Evolutionary conservation across 1,284 basidiomycete genomes (phyloP), one percentile per base, ranked within the genome.

Genomic region (Ganoderma lingzhi): DNA sequence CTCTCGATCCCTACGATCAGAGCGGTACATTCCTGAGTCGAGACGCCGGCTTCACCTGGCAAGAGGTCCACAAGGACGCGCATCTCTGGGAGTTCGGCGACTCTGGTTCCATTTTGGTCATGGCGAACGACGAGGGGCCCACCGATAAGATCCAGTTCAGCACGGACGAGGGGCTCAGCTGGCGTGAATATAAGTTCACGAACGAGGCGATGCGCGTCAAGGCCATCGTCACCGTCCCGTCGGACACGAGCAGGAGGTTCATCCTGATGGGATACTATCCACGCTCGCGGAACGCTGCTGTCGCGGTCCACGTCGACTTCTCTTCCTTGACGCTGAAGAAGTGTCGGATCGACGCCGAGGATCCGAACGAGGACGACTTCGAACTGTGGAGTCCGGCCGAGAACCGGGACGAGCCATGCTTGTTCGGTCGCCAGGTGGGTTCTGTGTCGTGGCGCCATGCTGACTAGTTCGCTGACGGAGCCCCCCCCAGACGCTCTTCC

Each of bases 61-160:
- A 98, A 78, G 97, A 99, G 82, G 93, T 99, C 2, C 96, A 96
- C 84, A 99, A 99, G 80, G 97, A 98, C 76, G 97, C 98, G 0
- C 94, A 99, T 79, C 87, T 98, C 64, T 99, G 96, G 96, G 96
- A 98, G 78, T 99, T 96, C 77, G 97, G 97, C 45, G 98, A 99
- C 82, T 97, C 96, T 1, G 97, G 98, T 9, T 96, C 96, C 0
- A 87, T 99, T 70, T 86, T 99, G 45, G 84, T 99, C 71, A 92
- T 99, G 81, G 96, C 91, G 66, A 98, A 99, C 80, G 98, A 99
- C 80, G 96, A 99, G 79, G 93, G 93, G 69, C 88, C 96, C 0
- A 97, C 95, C 1, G 94, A 98, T 78, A 91, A 93, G 73, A 88
- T 99, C 48, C 80, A 96, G 71, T 99, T 93, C 83, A 95, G 94